Percentiles rank a stretch among this genome's conserved stretches.
These are phyloP conservation scores for Alternaria sp. DNA, from an alignment of 2,329 filamentous ascomycete genomes.

Conservation along the genomic window DNA sequence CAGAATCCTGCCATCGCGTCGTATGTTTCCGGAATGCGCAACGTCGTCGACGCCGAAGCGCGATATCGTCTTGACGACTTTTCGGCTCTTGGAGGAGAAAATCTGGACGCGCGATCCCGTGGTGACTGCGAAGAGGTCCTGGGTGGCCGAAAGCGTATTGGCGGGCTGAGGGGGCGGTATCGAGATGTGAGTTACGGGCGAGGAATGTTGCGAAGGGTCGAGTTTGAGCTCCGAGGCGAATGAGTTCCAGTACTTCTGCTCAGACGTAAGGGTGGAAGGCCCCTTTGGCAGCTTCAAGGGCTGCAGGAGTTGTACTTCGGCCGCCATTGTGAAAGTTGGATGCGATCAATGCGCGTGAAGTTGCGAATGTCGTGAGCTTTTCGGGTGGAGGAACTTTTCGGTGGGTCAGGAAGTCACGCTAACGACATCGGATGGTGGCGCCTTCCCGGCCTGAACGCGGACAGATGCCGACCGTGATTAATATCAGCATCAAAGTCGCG, in stretches of 20 bases:
- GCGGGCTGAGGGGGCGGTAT: constrained; percentile 60
- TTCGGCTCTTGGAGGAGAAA: constrained; percentile 89
- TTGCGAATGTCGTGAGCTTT: constrained; percentile 11
- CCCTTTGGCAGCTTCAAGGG: constrained; percentile 83
- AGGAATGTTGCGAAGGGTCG: constrained; percentile 82
- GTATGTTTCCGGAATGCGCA: constrained; percentile 86
- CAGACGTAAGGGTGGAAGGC: constrained; percentile 82
- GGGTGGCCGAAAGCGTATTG: constrained; percentile 47
- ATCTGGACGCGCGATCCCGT: constrained; percentile 92
- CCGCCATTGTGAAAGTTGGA: constrained; percentile 68
- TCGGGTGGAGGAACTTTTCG: constrained; percentile 29
- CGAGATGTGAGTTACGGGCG: constrained; percentile 89
- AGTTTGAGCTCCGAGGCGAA: constrained; percentile 92
- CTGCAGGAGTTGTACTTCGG: constrained; percentile 79
- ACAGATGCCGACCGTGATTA: constrained; percentile 8
- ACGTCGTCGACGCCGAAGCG: constrained; percentile 81
- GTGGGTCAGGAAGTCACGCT: constrained; percentile 22
- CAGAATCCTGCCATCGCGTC: constrained; percentile 85
- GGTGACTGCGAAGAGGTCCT: constrained; percentile 88
- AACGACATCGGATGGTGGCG: constrained; percentile 13
- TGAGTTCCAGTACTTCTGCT: constrained; percentile 94
- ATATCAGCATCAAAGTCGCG: neutral
- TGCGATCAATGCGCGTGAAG: constrained; percentile 19
- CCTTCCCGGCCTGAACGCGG: constrained; percentile 9
- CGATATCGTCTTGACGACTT: constrained; percentile 91